Base-by-base conservation (phyloP, 1,139 yeast genomes). In the Pichia sp. region DNA sequence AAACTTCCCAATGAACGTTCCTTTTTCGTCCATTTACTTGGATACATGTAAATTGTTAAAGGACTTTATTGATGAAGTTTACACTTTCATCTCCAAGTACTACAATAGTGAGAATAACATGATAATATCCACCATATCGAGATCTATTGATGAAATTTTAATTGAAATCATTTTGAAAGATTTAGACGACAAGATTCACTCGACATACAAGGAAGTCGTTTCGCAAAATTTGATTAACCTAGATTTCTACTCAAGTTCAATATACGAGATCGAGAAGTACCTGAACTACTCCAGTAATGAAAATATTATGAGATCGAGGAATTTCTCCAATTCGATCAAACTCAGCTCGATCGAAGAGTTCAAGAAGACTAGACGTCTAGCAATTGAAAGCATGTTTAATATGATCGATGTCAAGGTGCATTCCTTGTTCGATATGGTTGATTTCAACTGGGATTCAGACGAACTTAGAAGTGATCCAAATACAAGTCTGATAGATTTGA, bases 21-120 rank as follows among this genome's bases (percentile, higher is more conserved):
- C 99, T 4, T 93, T 92, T 67, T 89, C 97, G 57, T 88, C 88
- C 57, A 84, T 90, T 61, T 92, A 90, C 64, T 92, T 95, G 17
- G 85, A 88, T 71, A 84, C 90, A 44, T 92, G 97, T 69, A 80
- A 88, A 33, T 85, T 88, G 48, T 72, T 89, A 27, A 78, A 90
- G 52, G 79, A 83, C 14, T 81, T 87, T 51, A 78, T 91, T 41
- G 78, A 80, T 43, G 83, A 83, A 58, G 77, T 87, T 46, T 75
- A 82, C 38, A 72, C 75, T 38, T 93, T 91, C 64, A 73, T 87
- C 52, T 81, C 80, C 53, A 86, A 80, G 58, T 87, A 84, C 65
- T 91, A 88, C 63, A 67, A 76, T 61, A 72, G 75, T 56, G 79
- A 76, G 70, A 66, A 71, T 61, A 66, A 73, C 66, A 74, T 78